Evolutionary conservation across 2,329 filamentous ascomycete genomes (phyloP).

Genomic region (Apiospora malaysiana): DNA sequence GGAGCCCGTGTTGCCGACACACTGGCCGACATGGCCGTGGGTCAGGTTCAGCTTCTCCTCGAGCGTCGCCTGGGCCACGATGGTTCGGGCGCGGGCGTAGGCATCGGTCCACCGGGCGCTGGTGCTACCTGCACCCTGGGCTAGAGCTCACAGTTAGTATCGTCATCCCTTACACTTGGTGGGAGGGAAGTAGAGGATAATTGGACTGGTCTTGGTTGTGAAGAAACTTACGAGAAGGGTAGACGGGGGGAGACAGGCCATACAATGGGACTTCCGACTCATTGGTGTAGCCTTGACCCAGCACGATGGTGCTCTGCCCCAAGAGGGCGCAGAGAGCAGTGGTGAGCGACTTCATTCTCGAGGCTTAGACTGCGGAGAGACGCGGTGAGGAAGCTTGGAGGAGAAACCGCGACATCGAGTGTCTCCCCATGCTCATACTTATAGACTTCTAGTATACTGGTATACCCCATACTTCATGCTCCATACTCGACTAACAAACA

Average conservation of each 20-base stretch:
- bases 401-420: not conserved
- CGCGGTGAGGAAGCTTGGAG: not conserved
- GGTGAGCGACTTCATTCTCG: slow-evolving; percentile 18
- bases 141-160: slow-evolving; percentile 44
- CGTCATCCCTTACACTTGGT: slow-evolving; percentile 19
- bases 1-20: slow-evolving; percentile 50
- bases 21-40: slow-evolving; percentile 38
- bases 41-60: slow-evolving; percentile 67
- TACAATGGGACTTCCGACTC: slow-evolving; percentile 51
- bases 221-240: slow-evolving; percentile 55
- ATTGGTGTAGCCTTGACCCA: slow-evolving; percentile 19
- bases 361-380: not conserved
- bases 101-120: slow-evolving; percentile 63
- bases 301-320: not conserved
- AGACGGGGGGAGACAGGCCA: slow-evolving; percentile 55
- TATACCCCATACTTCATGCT: slow-evolving; percentile 2
- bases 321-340: slow-evolving; percentile 17
- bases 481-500: not conserved
- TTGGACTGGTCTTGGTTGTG: not conserved
- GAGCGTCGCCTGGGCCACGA: slow-evolving; percentile 76
- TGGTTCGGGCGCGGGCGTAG: slow-evolving; percentile 68
- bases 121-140: slow-evolving; percentile 63
- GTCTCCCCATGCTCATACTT: not conserved
- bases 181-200: not conserved
- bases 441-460: not conserved